Percentiles rank a stretch among this genome's conserved stretches.
These are phyloP conservation scores for Melaleuca alternifolia DNA, from an alignment of 345 rosid genomes.

Conservation along the genomic window DNA sequence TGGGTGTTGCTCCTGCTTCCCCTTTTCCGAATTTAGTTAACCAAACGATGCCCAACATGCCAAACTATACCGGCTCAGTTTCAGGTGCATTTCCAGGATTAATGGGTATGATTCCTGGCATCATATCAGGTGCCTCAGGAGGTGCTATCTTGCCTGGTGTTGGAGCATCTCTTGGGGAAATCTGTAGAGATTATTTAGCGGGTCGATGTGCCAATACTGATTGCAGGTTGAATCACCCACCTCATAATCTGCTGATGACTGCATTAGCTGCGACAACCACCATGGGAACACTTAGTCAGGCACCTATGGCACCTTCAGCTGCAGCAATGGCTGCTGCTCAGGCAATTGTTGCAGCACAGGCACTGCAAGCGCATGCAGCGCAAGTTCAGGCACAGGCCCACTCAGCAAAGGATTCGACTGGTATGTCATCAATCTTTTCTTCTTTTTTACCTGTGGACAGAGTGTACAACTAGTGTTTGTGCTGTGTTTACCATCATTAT, in stretches of 20 bases:
- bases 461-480: not conserved
- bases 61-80: constrained; percentile 91
- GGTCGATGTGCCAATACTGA: constrained; percentile 74
- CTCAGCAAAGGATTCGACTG: constrained; percentile 54
- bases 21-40: constrained; percentile 69
- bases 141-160: constrained; percentile 93
- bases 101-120: constrained; percentile 93
- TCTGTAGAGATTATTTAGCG: constrained; percentile 84
- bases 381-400: constrained; percentile 86
- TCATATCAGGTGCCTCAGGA: constrained; percentile 80
- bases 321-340: constrained; percentile 99
- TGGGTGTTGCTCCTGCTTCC: constrained; percentile 68
- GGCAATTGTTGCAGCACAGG: constrained; percentile 99
- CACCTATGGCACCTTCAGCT: constrained; percentile 99
- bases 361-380: constrained; percentile 99
- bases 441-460: not conserved
- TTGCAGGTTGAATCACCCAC: constrained; percentile 89
- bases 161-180: constrained; percentile 96
- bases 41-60: constrained; percentile 99
- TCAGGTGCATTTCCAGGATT: constrained; percentile 93
- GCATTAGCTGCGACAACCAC: constrained; percentile 92
- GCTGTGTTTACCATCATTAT: not conserved
- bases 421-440: constrained; percentile 15
- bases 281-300: constrained; percentile 85
- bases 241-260: constrained; percentile 83